Evolutionary conservation across 2,329 filamentous ascomycete genomes (phyloP), one percentile per base, ranked within the genome.

Genomic region (Aspergillus carbonarius): DNA sequence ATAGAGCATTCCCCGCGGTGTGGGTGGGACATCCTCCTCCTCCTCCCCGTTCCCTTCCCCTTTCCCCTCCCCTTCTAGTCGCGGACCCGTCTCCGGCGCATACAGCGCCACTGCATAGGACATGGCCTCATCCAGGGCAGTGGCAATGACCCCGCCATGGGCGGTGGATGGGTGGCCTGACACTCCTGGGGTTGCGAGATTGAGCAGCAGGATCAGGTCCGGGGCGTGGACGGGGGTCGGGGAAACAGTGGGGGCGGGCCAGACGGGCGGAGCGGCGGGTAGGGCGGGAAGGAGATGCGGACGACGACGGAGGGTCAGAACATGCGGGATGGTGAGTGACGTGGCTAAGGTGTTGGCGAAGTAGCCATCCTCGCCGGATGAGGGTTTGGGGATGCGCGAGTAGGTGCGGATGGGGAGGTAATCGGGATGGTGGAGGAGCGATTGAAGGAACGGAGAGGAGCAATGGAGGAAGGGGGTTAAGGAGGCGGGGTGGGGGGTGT

Each of bases 351-450:
- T 79, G 30, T 66, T 63, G 8, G 73, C 68, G 57, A 79, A 76
- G 68, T 73, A 79, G 54, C 72, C 72, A 57, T 80, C 77, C 70
- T 80, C 78, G 47, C 77, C 76, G 9, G 71, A 71, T 34, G 67
- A 60, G 8, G 71, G 68, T 60, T 80, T 79, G 61, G 69, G 63
- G 10, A 67, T 67, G 10, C 78, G 74, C 2, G 76, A 76, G 60
- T 72, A 74, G 47, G 76, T 78, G 44, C 68, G 66, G 54, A 78
- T 73, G 30, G 73, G 63, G 47, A 65, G 68, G 66, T 79, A 79
- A 59, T 73, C 68, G 18, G 70, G 60, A 17, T 70, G 69, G 44
- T 70, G 63, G 54, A 77, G 66, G 27, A 74, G 66, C 20, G 25
- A 35, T 30, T n/a, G 49, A 17, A 42, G 27, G n/a, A 23, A 40